Conservation (phyloP, 2,329 filamentous ascomycete genomes). For the Epichloe baconii region DNA sequence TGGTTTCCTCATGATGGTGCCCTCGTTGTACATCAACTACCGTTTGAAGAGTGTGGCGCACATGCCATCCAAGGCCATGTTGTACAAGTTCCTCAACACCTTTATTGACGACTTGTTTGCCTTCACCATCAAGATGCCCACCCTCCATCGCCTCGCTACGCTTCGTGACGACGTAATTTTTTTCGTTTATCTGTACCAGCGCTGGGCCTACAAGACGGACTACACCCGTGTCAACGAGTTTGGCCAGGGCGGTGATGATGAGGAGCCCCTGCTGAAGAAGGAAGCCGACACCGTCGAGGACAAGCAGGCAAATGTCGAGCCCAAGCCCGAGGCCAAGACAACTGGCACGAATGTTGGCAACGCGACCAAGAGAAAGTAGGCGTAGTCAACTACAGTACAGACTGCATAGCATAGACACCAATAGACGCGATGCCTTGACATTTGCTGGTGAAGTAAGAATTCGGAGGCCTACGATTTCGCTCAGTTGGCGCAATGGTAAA, state of each 20-base stretch:
- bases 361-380: conserved; percentile 29
- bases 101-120: conserved; percentile 98
- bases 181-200: conserved; percentile 94
- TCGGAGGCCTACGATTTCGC: too few species aligned
- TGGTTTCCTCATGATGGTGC: conserved; percentile 98
- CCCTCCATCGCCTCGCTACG: conserved; percentile 82
- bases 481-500: neutral
- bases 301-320: conserved; percentile 22
- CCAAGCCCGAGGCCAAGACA: conserved; percentile 25
- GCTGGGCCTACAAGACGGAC: conserved; percentile 84
- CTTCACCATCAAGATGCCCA: conserved; percentile 98
- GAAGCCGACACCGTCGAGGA: conserved; percentile 20
- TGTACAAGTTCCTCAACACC: conserved; percentile 96
- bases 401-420: neutral
- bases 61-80: conserved; percentile 94
- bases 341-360: conserved; percentile 37
- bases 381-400: neutral
- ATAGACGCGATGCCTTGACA: neutral
- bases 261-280: conserved; percentile 32
- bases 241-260: conserved; percentile 92
- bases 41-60: conserved; percentile 89
- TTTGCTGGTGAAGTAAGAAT: too few species aligned
- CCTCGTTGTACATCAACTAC: conserved; percentile 97
- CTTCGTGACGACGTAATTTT: conserved; percentile 95
- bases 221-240: conserved; percentile 93